A percentile compares a stretch with the other conserved stretches of the same genome.
phyloP scores from a whole-genome alignment of 768 basidiomycete genomes.

The Leccinellum luteum region DNA sequence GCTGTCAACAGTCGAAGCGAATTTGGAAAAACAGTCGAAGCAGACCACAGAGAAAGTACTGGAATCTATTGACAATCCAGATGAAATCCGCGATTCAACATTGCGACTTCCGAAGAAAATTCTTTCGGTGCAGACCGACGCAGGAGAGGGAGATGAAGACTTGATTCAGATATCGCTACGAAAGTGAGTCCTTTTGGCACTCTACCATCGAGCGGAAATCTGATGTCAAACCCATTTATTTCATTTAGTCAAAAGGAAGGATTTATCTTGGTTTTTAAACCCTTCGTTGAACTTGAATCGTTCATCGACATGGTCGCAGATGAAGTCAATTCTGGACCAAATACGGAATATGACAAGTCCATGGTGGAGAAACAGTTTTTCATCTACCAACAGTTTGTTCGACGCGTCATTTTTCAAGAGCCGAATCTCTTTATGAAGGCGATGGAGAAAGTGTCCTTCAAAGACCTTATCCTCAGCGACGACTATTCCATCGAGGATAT shows the following conservation, averaged over 20 bases:
- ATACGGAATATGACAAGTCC: neutral
- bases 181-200: conserved; percentile 3
- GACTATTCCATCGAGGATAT: conserved; percentile 29
- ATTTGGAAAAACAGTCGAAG: neutral
- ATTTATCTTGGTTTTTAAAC: neutral
- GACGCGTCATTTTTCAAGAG: conserved; percentile 32
- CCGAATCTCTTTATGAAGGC: conserved; percentile 28
- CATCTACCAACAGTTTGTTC: conserved; percentile 22
- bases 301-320: neutral
- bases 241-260: conserved; percentile 6
- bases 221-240: neutral
- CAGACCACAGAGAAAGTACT: neutral
- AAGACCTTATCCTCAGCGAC: conserved; percentile 32
- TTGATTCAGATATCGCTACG: conserved; percentile 13
- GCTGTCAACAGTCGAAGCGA: neutral
- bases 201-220: neutral
- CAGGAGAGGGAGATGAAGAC: conserved; percentile 13
- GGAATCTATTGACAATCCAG: neutral
- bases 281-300: conserved; percentile 2
- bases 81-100: neutral
- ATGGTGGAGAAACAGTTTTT: neutral
- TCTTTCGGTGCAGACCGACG: neutral
- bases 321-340: neutral
- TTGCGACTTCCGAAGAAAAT: neutral
- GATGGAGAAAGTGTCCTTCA: conserved; percentile 31